Base-by-base conservation (phyloP, 2,329 filamentous ascomycete genomes). In the Talaromyces sp. region DNA sequence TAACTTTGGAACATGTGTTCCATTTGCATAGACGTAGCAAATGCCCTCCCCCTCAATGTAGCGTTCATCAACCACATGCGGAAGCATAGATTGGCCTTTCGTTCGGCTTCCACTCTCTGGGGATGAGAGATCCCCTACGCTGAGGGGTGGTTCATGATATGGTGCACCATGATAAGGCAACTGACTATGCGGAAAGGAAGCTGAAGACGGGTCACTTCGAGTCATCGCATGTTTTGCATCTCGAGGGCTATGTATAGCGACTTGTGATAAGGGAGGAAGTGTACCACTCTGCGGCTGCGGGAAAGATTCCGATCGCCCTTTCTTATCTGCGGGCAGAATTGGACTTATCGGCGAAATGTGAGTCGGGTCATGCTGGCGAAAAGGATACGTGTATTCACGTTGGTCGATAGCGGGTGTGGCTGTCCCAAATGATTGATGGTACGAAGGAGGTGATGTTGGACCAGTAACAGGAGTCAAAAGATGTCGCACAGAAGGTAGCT, bases 11-110 rank as follows among this genome's bases (percentile, higher is more conserved):
- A 89, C 93, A 68, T 90, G 87, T 48, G 86, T 88, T 27, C 89
- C 89, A 67, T 95, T 90, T 58, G 93, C 90, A 68, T 94, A 94
- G 57, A 94, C 87, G 68, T 91, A 94, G 75, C 89, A 94, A 64
- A 88, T 71, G 2, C 90, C 90, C 71, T 94, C 89, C 8, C 89
- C 90, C 0, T 87, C 84, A 3, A 94, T 65, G 20, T 71, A 68
- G 33, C 69, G 65, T 54, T 78, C 75, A 44, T 75, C 71, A 13
- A 77, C 65, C 10, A 77, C 67, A 43, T 70, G 67, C 22, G 66
- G 65, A 27, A 65, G 63, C n/a, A 62, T 57, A 27, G 61, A 57
- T 3, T 57, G 49, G 40, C 52, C 57, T 16, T 52, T 49, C 13
- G 53, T 39, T 51, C 56, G 55, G 16, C 30, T 57, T 32, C 43